These are phyloP conservation scores for Mycena capillaripes DNA, from an alignment of 768 basidiomycete species.

Conservation along the genomic window DNA sequence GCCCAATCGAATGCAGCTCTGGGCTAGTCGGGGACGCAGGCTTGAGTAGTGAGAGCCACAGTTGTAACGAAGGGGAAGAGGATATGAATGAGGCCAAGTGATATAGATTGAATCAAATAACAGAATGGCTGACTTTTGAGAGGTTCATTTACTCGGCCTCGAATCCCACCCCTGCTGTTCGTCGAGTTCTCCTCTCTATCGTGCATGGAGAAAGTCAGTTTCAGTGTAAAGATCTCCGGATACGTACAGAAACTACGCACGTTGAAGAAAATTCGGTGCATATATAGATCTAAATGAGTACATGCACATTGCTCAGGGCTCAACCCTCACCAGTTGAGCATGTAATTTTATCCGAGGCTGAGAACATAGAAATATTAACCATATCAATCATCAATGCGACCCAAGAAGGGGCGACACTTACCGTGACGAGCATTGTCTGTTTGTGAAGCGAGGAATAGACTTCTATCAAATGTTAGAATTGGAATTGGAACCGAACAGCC, in stretches of 20 bases:
- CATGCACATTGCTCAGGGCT: slow-evolving; percentile 5
- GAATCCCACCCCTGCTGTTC: too few species aligned
- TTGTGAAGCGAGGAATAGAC: slow-evolving; percentile 11
- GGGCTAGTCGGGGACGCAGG: not conserved
- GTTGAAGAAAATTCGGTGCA: slow-evolving; percentile 9
- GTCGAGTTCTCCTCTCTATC: slow-evolving; percentile 2
- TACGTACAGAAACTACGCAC: not conserved
- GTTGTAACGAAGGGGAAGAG: too few species aligned
- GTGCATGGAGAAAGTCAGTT: not conserved
- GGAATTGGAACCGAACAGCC: not conserved
- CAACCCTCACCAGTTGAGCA: not conserved
- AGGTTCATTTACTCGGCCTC: too few species aligned
- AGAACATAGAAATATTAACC: not conserved
- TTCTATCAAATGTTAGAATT: not conserved
- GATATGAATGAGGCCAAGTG: too few species aligned
- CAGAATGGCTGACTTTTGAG: too few species aligned
- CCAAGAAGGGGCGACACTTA: slow-evolving; percentile 1
- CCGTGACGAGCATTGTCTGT: not conserved
- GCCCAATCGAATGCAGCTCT: slow-evolving; percentile 1
- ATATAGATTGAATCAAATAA: too few species aligned
- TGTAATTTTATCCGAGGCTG: slow-evolving; percentile 1
- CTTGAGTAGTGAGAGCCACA: slow-evolving; percentile 1
- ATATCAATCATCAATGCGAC: slow-evolving; percentile 1
- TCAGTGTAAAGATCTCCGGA: slow-evolving; percentile 11
- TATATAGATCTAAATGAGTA: slow-evolving; percentile 8